Base-by-base conservation (phyloP, 106 monocot species). In the Dactylorhiza incarnata region DNA sequence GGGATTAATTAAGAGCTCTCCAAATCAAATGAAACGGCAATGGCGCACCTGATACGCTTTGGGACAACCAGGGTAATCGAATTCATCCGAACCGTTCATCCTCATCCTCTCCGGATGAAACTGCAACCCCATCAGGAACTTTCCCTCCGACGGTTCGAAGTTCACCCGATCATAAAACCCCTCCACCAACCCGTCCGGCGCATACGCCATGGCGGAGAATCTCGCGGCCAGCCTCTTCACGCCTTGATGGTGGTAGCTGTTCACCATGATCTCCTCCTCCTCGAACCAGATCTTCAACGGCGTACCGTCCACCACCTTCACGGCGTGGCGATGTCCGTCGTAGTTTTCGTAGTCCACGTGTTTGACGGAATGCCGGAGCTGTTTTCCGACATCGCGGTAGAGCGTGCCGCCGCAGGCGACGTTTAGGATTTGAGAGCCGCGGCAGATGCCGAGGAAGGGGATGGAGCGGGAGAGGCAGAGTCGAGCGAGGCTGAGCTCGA, bases 31-130 rank as follows among this genome's bases (percentile, higher is more conserved):
- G 3, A 0, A 15, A 16, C 3, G 45, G 0, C 45, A 45, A 2
- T 10, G 15, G 14, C 7, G 1, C 5, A 95, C 95, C 88, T 94
- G 96, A 86, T 97, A 97, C 22, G 92, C 89, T 1, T 45, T 26
- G 0, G 93, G 87, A 72, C 96, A 97, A 7, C 96, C 94, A 0
- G 90, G 93, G 67, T 97, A 97, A 75, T 97, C 91, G 49, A 97
- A 97, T 9, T 92, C 90, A 49, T 90, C 93, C 0, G 82, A 75
- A 0, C 54, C 84, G 0, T 53, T 17, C 73, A 46, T 45, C 77
- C 96, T 66, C 96, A 97, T 97, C 16, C 96, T 45, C 85, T 97
- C 96, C 0, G 96, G 96, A 85, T 97, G 96, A 51, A 97, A 97
- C 74, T 96, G 95, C 77, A 96, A 77, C 0, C 96, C 96, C 86